Percentiles rank a stretch among this genome's conserved stretches.
These are phyloP conservation scores for Graphiopsis chlorocephala DNA, from an alignment of 2,329 filamentous ascomycete genomes.

Conservation along the genomic window DNA sequence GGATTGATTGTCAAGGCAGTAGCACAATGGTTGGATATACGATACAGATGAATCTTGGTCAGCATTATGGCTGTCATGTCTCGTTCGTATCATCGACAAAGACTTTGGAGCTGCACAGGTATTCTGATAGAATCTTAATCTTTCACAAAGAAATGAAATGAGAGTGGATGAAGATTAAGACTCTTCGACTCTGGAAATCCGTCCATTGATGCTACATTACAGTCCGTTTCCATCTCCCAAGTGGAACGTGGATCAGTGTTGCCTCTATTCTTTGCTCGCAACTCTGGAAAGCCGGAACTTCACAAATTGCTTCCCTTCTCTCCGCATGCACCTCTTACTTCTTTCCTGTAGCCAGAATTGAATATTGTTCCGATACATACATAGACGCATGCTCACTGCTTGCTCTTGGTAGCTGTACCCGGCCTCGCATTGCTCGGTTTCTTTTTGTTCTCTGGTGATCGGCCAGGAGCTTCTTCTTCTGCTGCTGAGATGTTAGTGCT, in stretches of 20 bases:
- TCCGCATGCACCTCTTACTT: not conserved
- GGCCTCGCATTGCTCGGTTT: not conserved
- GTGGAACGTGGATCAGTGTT: not conserved
- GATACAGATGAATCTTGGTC: too few species aligned
- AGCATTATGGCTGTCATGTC: too few species aligned
- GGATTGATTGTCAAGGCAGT: too few species aligned
- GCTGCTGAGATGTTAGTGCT: not conserved
- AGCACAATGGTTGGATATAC: too few species aligned
- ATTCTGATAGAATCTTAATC: not conserved
- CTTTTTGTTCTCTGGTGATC: not conserved
- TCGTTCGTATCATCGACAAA: not conserved
- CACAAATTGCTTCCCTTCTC: not conserved
- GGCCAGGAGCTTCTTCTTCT: not conserved
- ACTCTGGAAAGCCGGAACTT: not conserved
- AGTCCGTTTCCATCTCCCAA: not conserved
- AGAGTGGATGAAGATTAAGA: not conserved
- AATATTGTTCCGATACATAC: not conserved
- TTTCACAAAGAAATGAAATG: not conserved
- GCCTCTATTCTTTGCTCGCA: not conserved
- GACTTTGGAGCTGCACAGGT: not conserved
- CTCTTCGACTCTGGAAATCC: not conserved
- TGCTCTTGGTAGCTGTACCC: not conserved
- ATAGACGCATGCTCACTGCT: not conserved
- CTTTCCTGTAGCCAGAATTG: not conserved
- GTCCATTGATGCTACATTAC: not conserved